Conservation (phyloP, 2,329 filamentous ascomycete genomes). For the Ceratocystis diversiconidia region DNA sequence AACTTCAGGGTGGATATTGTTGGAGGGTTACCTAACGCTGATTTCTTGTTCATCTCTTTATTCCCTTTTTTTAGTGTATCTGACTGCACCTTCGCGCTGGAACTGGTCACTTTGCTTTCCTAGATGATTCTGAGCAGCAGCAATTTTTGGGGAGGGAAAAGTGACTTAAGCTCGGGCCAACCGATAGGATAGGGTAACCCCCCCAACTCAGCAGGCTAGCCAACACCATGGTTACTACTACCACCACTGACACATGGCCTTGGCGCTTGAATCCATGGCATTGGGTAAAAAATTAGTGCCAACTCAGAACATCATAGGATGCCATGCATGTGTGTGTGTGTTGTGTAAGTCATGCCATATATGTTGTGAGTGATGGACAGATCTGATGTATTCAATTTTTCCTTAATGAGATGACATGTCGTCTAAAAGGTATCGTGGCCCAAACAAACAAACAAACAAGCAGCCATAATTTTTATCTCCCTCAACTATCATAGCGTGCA, state of each 20-base stretch:
- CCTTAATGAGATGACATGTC: not conserved
- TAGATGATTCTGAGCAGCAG: not conserved
- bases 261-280: not conserved
- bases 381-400: constrained; percentile 11
- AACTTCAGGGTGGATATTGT: too few relatives aligned
- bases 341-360: not conserved
- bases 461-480: not conserved
- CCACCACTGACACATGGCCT: not conserved
- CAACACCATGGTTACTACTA: not conserved
- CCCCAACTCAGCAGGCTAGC: too few relatives aligned
- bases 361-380: constrained; percentile 1
- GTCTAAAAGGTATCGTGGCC: constrained; percentile 16
- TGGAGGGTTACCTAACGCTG: too few relatives aligned
- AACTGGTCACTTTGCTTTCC: too few relatives aligned
- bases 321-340: not conserved
- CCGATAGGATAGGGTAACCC: not conserved
- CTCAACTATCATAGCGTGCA: not conserved
- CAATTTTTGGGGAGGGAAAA: too few relatives aligned
- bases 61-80: too few relatives aligned
- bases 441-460: constrained; percentile 7
- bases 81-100: too few relatives aligned
- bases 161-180: not conserved
- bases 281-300: not conserved
- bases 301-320: not conserved
- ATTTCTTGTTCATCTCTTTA: too few relatives aligned